Evolutionary conservation across 306 rosid species (phyloP).

Genomic region (Adenanthera pavonina): DNA sequence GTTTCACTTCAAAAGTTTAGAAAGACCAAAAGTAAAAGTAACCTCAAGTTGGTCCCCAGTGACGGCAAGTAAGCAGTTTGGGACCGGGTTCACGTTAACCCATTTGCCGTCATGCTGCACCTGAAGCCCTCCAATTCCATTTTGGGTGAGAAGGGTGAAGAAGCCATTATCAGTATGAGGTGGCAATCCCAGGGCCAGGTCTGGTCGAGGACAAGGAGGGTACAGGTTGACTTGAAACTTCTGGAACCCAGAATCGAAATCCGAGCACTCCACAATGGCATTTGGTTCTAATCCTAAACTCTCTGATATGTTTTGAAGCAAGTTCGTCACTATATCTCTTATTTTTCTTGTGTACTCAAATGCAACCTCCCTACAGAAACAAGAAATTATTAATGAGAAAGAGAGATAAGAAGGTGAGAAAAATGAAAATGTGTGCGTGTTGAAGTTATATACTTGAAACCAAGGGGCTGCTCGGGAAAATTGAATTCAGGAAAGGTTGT

Average conservation of each 20-base stretch:
- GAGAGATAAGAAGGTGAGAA: not conserved
- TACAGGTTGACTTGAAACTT: constrained; percentile 49
- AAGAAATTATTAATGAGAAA: not conserved
- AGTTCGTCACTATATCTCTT: constrained; percentile 8
- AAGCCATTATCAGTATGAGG: too few species aligned
- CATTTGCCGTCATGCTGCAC: constrained; percentile 34
- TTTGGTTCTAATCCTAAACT: constrained; percentile 55
- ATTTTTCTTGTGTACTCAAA: constrained; percentile 42
- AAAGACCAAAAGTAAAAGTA: not conserved
- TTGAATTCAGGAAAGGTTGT: constrained; percentile 5
- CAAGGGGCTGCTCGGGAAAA: constrained; percentile 34
- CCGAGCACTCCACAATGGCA: constrained; percentile 38
- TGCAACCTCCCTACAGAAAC: constrained; percentile 45
- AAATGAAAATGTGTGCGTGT: not conserved
- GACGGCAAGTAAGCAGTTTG: constrained; percentile 50
- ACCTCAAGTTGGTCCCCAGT: constrained; percentile 74
- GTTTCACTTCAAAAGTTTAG: too few species aligned
- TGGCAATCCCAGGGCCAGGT: too few species aligned
- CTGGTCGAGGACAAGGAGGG: constrained; percentile 74
- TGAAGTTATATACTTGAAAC: constrained; percentile 12
- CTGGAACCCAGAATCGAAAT: constrained; percentile 49
- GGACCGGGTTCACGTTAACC: constrained; percentile 54
- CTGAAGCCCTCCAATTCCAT: too few species aligned
- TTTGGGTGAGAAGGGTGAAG: too few species aligned
- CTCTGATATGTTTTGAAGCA: constrained; percentile 57